A percentile compares a stretch with the other conserved stretches of the same genome.
Conservation (phyloP, 2,329 filamentous ascomycete genomes). For the Hypoxylon sp. region DNA sequence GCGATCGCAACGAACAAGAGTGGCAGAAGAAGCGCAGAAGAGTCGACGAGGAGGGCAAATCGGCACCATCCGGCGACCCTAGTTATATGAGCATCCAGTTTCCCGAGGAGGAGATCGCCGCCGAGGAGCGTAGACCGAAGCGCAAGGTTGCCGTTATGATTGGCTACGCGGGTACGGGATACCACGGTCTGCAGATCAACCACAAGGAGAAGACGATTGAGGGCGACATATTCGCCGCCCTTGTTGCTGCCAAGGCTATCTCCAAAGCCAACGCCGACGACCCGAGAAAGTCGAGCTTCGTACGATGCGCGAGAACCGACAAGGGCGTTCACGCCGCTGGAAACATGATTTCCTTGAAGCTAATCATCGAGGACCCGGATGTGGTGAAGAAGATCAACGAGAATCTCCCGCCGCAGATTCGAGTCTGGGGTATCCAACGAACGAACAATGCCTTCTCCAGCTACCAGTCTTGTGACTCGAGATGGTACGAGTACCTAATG, state of each 20-base stretch:
- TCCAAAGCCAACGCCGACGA: conserved; percentile 97
- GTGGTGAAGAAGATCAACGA: conserved; percentile 92
- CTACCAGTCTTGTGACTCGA: conserved; percentile 92
- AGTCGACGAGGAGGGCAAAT: conserved; percentile 47
- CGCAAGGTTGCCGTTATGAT: conserved; percentile 95
- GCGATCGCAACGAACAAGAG: conserved; percentile 55
- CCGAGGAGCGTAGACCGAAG: conserved; percentile 88
- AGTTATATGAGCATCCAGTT: conserved; percentile 67
- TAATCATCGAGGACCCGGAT: conserved; percentile 91
- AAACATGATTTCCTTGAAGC: conserved; percentile 92
- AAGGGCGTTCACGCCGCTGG: conserved; percentile 97
- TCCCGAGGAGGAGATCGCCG: conserved; percentile 82
- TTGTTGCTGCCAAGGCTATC: conserved; percentile 90
- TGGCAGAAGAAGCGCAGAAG: conserved; percentile 65
- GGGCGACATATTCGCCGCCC: conserved; percentile 90
- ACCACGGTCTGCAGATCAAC: conserved; percentile 96
- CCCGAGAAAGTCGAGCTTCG: conserved; percentile 93
- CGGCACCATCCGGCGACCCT: conserved; percentile 48
- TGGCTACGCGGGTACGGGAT: conserved; percentile 94
- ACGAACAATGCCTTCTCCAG: conserved; percentile 93
- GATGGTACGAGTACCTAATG: conserved; percentile 97
- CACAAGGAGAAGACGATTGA: conserved; percentile 90
- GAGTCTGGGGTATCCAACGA: conserved; percentile 91
- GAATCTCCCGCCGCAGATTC: conserved; percentile 84
- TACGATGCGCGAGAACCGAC: conserved; percentile 93